These are phyloP conservation scores for Suillus occidentalis DNA, from an alignment of 768 basidiomycete species.

Conservation along the genomic window DNA sequence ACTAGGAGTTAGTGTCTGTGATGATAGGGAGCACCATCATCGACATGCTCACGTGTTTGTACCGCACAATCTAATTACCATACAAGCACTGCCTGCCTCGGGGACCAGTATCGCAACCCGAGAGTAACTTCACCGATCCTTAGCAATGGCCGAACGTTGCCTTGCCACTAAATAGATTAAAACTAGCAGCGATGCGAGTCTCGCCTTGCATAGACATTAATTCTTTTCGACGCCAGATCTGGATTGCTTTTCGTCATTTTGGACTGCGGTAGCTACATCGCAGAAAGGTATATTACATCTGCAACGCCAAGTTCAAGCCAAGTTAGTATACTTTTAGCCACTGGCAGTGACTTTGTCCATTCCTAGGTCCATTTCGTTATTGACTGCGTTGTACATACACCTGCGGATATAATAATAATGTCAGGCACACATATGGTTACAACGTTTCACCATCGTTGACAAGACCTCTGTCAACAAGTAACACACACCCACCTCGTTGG, in stretches of 20 bases:
- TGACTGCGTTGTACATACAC: not conserved
- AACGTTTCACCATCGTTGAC: constrained; percentile 3
- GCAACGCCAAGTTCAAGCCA: no score
- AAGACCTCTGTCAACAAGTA: not conserved
- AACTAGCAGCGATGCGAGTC: not conserved
- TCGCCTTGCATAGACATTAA: not conserved
- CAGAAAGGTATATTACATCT: not conserved
- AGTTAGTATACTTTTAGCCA: not conserved
- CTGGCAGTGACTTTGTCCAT: not conserved
- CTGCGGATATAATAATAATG: not conserved
- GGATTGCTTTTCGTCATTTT: not conserved
- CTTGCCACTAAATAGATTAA: not conserved
- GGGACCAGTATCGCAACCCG: not conserved
- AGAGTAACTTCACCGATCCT: not conserved
- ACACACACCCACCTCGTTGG: not conserved
- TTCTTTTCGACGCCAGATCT: not conserved
- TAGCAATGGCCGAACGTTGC: not conserved
- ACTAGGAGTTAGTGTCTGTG: not conserved
- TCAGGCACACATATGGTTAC: not conserved
- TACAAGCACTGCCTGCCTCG: not conserved
- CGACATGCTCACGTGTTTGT: not conserved
- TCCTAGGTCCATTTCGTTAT: not conserved
- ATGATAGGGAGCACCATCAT: not conserved
- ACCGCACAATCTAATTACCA: no score
- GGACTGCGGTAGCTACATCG: not conserved